Evolutionary conservation across 352 stramenopile genomes (phyloP).

Genomic region (Globisporangium recalcitrans): DNA sequence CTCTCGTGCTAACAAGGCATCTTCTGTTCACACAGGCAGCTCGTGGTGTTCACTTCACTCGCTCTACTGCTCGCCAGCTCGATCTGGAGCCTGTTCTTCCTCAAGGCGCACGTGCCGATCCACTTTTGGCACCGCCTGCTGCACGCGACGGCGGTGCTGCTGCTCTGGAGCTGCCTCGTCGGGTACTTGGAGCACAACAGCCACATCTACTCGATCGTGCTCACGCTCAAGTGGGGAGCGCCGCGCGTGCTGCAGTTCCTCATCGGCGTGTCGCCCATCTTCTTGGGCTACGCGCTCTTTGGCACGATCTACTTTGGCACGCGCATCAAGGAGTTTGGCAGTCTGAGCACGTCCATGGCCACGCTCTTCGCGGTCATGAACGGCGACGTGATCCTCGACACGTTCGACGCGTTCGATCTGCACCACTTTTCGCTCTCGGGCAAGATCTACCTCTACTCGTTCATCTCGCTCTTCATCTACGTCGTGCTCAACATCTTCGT

Average conservation of each 20-base stretch:
- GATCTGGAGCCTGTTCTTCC: slow-evolving; percentile 61
- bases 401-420: slow-evolving; percentile 78
- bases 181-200: slow-evolving; percentile 86
- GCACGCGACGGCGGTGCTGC: slow-evolving; percentile 57
- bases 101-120: slow-evolving; percentile 73
- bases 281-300: slow-evolving; percentile 86
- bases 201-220: slow-evolving; percentile 87
- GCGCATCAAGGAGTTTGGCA: slow-evolving; percentile 73
- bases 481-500: slow-evolving; percentile 92
- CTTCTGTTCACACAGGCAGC: slow-evolving; percentile 32
- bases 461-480: slow-evolving; percentile 92
- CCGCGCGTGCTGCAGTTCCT: slow-evolving; percentile 86
- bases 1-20: not conserved
- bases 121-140: slow-evolving; percentile 68
- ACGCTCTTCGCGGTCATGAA: slow-evolving; percentile 90
- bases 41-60: slow-evolving; percentile 50
- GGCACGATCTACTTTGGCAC: slow-evolving; percentile 87
- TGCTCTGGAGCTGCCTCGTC: slow-evolving; percentile 82
- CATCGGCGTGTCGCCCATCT: slow-evolving; percentile 82
- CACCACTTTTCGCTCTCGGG: slow-evolving; percentile 61
- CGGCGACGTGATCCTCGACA: slow-evolving; percentile 88
- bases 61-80: slow-evolving; percentile 54
- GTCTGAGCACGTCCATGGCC: slow-evolving; percentile 56
- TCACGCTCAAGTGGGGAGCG: slow-evolving; percentile 78
- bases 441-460: slow-evolving; percentile 84